Base-by-base conservation (phyloP, 2,329 filamentous ascomycete genomes). In the Penicillium sp. region DNA sequence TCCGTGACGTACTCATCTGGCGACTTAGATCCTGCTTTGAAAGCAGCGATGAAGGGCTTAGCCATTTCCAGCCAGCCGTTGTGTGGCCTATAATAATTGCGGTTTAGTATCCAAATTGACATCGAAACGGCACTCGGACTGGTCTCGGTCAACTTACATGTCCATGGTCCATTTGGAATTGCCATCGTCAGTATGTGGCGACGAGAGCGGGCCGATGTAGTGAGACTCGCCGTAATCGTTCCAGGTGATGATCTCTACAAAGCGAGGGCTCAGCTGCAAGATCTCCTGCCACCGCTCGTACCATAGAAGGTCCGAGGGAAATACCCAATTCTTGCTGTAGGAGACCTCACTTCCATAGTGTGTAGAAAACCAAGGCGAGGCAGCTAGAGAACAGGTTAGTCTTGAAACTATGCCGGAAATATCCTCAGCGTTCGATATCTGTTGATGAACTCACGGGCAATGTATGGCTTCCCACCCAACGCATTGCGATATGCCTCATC, bases 161-260 rank as follows among this genome's bases (percentile, higher is more conserved):
- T 79, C 78, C 62, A 79, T 79, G 1, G 70, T 70, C 79, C 78
- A 81, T 58, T 81, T 80, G 11, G 78, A 80, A n/a, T 69, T 64
- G 1, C 73, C 72, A 37, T 73, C 70, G 19, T 73, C 69, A 2
- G 61, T 72, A 50, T 69, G 69, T 6, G 71, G 70, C 8, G 75
- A 79, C 13, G 71, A 71, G 18, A 82, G 64, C 1, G 80, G 81
- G 0, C 78, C 80, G 16, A 83, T 73, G 60, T 84, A 83, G 60
- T 84, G 81, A 14, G 77, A 81, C 62, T 84, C 82, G 29, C 82
- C 82, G 45, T 79, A 83, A 62, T 84, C 77, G 47, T 79, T 79
- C 77, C 77, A 79, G 5, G 76, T 76, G 10, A 79, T 65, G 39
- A 79, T 77, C 54, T 79, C 73, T 5, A 84, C 67, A 52, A 81